Evolutionary conservation across 371 early-diverging fungal genomes (phyloP).

Genomic region (Cokeromyces recurvatus): DNA sequence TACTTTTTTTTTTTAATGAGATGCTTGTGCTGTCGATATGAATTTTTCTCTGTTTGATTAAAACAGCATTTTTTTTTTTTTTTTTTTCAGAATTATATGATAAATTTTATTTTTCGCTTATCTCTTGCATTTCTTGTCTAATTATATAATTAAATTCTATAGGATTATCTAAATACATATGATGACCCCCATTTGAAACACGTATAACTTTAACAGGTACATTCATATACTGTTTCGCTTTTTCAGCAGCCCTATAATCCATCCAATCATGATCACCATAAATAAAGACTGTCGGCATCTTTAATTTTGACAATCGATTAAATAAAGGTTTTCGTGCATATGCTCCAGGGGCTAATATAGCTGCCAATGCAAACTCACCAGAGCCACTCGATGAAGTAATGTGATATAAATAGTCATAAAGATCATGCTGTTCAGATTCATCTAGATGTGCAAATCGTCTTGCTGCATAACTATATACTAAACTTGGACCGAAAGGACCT

Average conservation of each 20-base stretch:
- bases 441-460: slow-evolving; percentile 65
- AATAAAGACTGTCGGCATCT: slow-evolving; percentile 78
- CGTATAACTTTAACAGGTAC: slow-evolving; percentile 48
- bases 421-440: slow-evolving; percentile 53
- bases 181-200: slow-evolving; percentile 72
- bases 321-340: slow-evolving; percentile 80
- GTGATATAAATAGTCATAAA: slow-evolving; percentile 67
- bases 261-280: slow-evolving; percentile 89
- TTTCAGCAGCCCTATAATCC: slow-evolving; percentile 76
- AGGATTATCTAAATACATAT: slow-evolving; percentile 86
- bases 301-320: slow-evolving; percentile 55
- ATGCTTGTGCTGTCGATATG: too few relatives aligned
- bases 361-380: slow-evolving; percentile 76
- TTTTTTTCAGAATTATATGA: too few relatives aligned
- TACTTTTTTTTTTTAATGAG: too few relatives aligned
- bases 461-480: slow-evolving; percentile 66
- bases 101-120: too few relatives aligned
- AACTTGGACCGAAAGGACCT: slow-evolving; percentile 77
- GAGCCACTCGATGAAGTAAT: slow-evolving; percentile 73
- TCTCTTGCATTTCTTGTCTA: slow-evolving; percentile 24
- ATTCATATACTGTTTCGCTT: slow-evolving; percentile 51
- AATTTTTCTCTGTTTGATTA: too few relatives aligned
- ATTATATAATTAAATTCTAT: slow-evolving; percentile 60
- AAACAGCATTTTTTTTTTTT: too few relatives aligned
- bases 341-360: slow-evolving; percentile 75